phyloP scores from a whole-genome alignment of 2,329 filamentous ascomycete species.

The Phaeosphaeriaceae sp. region DNA sequence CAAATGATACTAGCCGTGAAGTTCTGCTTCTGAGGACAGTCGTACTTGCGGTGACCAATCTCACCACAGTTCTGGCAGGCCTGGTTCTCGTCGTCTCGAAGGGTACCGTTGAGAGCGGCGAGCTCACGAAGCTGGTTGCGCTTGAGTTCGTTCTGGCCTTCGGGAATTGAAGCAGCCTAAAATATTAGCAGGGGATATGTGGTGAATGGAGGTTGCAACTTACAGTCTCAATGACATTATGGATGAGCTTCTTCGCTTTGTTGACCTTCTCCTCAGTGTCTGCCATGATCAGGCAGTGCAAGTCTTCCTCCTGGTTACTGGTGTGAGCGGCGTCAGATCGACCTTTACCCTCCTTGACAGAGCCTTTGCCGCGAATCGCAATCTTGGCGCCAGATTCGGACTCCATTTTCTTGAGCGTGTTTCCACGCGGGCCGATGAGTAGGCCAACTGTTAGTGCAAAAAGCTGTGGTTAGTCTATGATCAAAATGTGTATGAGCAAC shows the following conservation, averaged over 20 bases:
- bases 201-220: slow-evolving; percentile 49
- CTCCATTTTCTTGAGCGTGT: slow-evolving; percentile 99
- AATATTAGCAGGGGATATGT: slow-evolving; percentile 38
- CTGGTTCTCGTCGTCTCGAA: slow-evolving; percentile 98
- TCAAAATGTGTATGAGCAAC: slow-evolving; percentile 48
- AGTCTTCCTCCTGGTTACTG: slow-evolving; percentile 99
- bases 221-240: slow-evolving; percentile 98
- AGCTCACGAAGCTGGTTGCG: slow-evolving; percentile 97
- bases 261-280: slow-evolving; percentile 99
- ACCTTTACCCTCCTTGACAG: slow-evolving; percentile 99
- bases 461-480: slow-evolving; percentile 86
- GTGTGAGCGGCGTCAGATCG: slow-evolving; percentile 98
- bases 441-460: slow-evolving; percentile 92
- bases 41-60: slow-evolving; percentile 98
- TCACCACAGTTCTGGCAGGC: slow-evolving; percentile 99
- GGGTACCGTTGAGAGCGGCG: slow-evolving; percentile 95
- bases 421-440: slow-evolving; percentile 99
- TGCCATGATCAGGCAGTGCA: slow-evolving; percentile 99
- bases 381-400: slow-evolving; percentile 97
- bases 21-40: slow-evolving; percentile 96
- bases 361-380: slow-evolving; percentile 98
- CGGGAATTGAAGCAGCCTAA: slow-evolving; percentile 95
- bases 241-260: slow-evolving; percentile 97
- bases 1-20: slow-evolving; percentile 99
- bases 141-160: slow-evolving; percentile 99